Percentiles rank a stretch among this genome's conserved stretches.
Evolutionary conservation across 2,329 filamentous ascomycete species (phyloP).

Genomic region (Trichoderma citrinoviride): DNA sequence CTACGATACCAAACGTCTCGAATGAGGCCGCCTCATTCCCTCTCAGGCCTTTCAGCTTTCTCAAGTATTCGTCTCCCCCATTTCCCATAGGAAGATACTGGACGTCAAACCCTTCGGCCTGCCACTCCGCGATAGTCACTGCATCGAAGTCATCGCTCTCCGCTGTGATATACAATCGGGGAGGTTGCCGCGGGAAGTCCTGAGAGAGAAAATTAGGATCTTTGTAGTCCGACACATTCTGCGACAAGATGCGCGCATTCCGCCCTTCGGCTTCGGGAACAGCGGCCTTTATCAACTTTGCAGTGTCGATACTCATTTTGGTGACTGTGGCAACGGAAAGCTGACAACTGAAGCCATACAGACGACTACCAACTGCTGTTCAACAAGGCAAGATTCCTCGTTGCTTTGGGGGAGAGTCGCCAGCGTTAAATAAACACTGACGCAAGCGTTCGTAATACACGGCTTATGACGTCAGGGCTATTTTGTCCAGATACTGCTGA

Average conservation of each 20-base stretch:
- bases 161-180: conserved; percentile 44
- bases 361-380: no score
- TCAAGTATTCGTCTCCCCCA: conserved; percentile 35
- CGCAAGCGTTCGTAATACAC: conserved; percentile 14
- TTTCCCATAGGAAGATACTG: conserved; percentile 43
- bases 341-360: not conserved
- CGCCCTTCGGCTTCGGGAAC: conserved; percentile 34
- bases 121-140: conserved; percentile 40
- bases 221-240: conserved; percentile 39
- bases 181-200: conserved; percentile 38
- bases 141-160: conserved; percentile 44
- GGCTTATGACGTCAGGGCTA: conserved; percentile 4
- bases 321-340: not conserved
- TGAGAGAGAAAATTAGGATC: conserved; percentile 43
- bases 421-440: not conserved
- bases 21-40: conserved; percentile 39
- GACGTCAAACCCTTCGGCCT: conserved; percentile 43
- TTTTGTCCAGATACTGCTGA: not conserved
- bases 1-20: conserved; percentile 44
- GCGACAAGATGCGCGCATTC: conserved; percentile 33
- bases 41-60: conserved; percentile 36
- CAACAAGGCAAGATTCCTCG: not conserved
- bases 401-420: not conserved
- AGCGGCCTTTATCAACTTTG: conserved; percentile 32
- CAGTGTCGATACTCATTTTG: conserved; percentile 31